These are phyloP conservation scores for Danielozyma ontarioensis DNA, from an alignment of 805 yeast species.

Conservation along the genomic window DNA sequence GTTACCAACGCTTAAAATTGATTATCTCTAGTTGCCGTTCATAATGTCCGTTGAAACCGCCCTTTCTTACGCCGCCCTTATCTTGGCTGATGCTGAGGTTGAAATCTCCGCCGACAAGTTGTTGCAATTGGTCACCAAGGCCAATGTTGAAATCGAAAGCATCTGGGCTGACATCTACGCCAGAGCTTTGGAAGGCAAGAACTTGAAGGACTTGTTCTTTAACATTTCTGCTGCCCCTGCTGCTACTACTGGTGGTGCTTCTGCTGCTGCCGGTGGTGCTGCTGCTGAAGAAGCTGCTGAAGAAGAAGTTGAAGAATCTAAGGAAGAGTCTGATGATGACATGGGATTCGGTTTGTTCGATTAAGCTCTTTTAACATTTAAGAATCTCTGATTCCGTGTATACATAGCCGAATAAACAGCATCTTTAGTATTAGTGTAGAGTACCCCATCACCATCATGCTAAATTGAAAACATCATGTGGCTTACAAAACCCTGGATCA, in stretches of 20 bases:
- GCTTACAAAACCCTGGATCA: too few species aligned
- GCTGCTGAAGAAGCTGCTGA: conserved; percentile 30
- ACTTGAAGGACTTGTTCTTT: conserved; percentile 46
- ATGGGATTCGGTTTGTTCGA: conserved; percentile 45
- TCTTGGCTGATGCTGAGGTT: conserved; percentile 44
- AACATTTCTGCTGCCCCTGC: conserved; percentile 44
- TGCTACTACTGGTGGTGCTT: conserved; percentile 33
- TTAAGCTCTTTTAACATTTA: conserved; percentile 21
- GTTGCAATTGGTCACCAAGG: conserved; percentile 33
- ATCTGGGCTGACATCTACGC: conserved; percentile 46
- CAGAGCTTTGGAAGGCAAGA: conserved; percentile 43
- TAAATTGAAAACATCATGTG: too few species aligned
- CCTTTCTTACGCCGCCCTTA: conserved; percentile 47
- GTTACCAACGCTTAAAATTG: conserved; percentile 37
- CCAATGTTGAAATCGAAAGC: conserved; percentile 41
- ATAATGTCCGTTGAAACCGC: conserved; percentile 45
- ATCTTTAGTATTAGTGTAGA: too few species aligned
- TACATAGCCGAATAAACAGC: too few species aligned
- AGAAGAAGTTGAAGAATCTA: conserved; percentile 26
- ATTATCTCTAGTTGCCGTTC: conserved; percentile 40
- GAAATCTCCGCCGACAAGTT: conserved; percentile 44
- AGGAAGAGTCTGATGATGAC: conserved; percentile 34
- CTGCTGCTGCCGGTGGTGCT: conserved; percentile 30
- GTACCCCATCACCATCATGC: too few species aligned
- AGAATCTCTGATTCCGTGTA: too few species aligned